Base-by-base conservation (phyloP, 2,329 filamentous ascomycete species). In the Calonectria pseudoreteaudii region DNA sequence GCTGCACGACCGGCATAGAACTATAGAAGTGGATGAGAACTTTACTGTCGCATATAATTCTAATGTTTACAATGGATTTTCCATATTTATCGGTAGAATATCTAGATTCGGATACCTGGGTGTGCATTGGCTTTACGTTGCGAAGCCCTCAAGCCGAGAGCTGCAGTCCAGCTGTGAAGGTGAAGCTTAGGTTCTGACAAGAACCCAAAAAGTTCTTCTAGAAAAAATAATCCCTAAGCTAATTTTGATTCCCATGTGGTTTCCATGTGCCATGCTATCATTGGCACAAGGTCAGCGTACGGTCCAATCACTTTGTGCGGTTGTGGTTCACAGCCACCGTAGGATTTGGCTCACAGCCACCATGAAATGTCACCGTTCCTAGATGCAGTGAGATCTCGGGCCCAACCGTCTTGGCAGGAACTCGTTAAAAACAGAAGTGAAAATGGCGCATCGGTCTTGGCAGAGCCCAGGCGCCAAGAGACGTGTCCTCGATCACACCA, bases 11-110 rank as follows among this genome's bases (percentile, higher is more conserved):
- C 20, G 2, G 10, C 8, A 47, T n/a, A 47, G 44, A 47, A 23
- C 13, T 18, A 47, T 44, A 47, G n/a, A 47, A 23, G n/a, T 10
- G 1, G 9, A 47, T 23, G 6, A 7, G n/a, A 44, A 20, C 4
- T 23, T 13, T 4, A 13, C n/a, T n/a, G 6, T 4, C 20, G 13
- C 20, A 23, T 13, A 1, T 5, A 23, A 47, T 13, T 11, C n/a
- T 3, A 2, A 23, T 47, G 10, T 9, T 2, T 3, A 47, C 13
- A 20, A 13, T 47, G 1, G 13, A 47, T 23, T 11, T 3, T 23
- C 2, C 1, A 18, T 23, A n/a, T 8, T 4, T 47, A 0, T 0
- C 23, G 44, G 1, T 16, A n/a, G 1, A 47, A 47, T 23, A 13
- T 47, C 44, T 13, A 23, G 44, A 11, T 13, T 23, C 10, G 8